Evolutionary conservation across 306 rosid species (phyloP).

Genomic region (Glycine tomentella): DNA sequence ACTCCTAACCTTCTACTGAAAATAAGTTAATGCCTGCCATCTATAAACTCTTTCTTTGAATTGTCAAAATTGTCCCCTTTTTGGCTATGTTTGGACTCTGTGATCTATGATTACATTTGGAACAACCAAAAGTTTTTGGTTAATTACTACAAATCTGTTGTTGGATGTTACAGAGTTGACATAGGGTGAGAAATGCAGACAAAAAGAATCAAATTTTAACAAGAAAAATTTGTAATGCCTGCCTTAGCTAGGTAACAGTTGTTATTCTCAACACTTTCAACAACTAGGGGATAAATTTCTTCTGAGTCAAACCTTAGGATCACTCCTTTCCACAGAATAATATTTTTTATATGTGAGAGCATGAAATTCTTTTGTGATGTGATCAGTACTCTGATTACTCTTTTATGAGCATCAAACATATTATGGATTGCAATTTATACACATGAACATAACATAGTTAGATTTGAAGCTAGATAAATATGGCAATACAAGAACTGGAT

Average conservation of each 20-base stretch:
- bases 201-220: neutral
- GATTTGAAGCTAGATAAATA: constrained; percentile 16
- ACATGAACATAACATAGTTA: neutral
- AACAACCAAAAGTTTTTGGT: neutral
- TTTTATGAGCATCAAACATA: neutral
- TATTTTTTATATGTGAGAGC: neutral
- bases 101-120: neutral
- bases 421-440: neutral
- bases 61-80: neutral
- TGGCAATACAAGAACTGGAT: constrained; percentile 24
- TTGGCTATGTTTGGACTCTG: constrained; percentile 1
- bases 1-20: constrained; percentile 23
- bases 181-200: neutral
- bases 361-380: neutral
- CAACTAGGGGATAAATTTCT: constrained; percentile 7
- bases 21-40: neutral
- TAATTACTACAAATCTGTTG: neutral
- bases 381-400: neutral
- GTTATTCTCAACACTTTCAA: constrained; percentile 5
- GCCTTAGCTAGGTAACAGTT: neutral
- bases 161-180: constrained; percentile 24
- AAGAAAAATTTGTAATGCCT: neutral
- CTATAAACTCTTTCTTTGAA: constrained; percentile 11
- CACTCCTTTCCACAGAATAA: neutral
- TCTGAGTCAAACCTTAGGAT: constrained; percentile 9